Evolutionary conservation across 495 filamentous ascomycete genomes (phyloP), one percentile per base, ranked within the genome.

Genomic region (Monascus purpureus): DNA sequence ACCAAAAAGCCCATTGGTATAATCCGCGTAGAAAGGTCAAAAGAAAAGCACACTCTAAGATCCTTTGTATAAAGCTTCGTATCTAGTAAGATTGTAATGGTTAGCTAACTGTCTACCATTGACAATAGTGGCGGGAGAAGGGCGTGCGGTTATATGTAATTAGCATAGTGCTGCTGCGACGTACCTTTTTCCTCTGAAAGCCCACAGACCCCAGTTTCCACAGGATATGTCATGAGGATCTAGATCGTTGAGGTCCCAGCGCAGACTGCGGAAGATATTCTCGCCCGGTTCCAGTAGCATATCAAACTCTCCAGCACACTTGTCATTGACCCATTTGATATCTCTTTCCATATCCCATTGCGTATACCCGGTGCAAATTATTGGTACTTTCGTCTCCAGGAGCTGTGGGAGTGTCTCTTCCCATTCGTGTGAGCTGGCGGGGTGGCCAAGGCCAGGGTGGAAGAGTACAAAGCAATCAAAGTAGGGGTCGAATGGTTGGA

Each of bases 181-280:
- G 46, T 77, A 94, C 75, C 90, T 80, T 73, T 97, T 97, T 40
- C 90, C 90, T 52, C 90, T 72, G 61, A 97, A 96, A 17, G 77
- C 84, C 86, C 88, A 97, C 12, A 93, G 56, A 3, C 90, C 90
- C 85, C 84, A 97, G 52, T 97, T 97, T 25, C 87, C 86, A 50
- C 80, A 86, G 40, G 78, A 94, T 40, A 96, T 66, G 59, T 97
- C 92, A 42, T 87, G 79, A 4, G 90, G 92, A 51, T 97, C 90
- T 31, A 84, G 49, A 54, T 99, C 90, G 50, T 95, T 95, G 43
- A 96, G 49, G 67, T 99, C 90, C 92, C 92, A 96, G 40, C 90
- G 67, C 53, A 93, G 55, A 65, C 90, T 99, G 48, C 86, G 71
- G 60, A 99, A 99, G 7, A 63, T 72, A 42, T 99, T 99, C 65